These are phyloP conservation scores for Alternaria triticimaculans DNA, from an alignment of 2,329 filamentous ascomycete genomes.

Conservation along the genomic window DNA sequence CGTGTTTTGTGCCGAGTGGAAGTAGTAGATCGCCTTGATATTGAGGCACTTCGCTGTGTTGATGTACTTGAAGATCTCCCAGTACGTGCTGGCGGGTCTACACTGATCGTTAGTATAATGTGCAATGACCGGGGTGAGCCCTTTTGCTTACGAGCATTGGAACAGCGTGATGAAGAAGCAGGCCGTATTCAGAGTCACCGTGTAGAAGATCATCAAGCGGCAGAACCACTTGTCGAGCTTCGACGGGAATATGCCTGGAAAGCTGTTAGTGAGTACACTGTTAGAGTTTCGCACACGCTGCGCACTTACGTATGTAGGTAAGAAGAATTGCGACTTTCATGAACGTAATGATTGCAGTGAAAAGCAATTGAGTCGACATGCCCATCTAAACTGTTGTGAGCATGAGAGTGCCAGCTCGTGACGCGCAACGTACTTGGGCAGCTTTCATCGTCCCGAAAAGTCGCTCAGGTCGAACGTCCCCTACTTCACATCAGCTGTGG, in stretches of 20 bases:
- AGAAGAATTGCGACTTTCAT: constrained; percentile 38
- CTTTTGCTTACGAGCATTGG: constrained; percentile 35
- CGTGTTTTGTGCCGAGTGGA: constrained; percentile 30
- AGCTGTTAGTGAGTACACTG: not conserved
- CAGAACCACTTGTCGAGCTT: constrained; percentile 40
- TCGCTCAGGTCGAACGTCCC: constrained; percentile 28
- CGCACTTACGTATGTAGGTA: constrained; percentile 25
- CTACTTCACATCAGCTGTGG: constrained; percentile 11
- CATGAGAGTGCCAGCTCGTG: too few relatives aligned
- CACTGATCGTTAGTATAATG: not conserved
- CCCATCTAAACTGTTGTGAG: constrained; percentile 25
- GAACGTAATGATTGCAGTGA: constrained; percentile 30
- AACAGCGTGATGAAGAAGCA: constrained; percentile 37
- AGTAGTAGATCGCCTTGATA: constrained; percentile 34
- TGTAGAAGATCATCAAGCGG: constrained; percentile 31
- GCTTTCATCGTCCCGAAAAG: constrained; percentile 22
- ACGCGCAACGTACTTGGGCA: constrained; percentile 20
- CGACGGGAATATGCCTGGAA: constrained; percentile 34
- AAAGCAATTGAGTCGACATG: constrained; percentile 32
- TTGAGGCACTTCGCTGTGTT: constrained; percentile 29
- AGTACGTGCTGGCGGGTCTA: constrained; percentile 31
- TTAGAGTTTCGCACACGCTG: not conserved
- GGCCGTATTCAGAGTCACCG: constrained; percentile 21
- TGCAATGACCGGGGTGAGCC: not conserved
- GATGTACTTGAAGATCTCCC: constrained; percentile 35